Conservation (phyloP, 2,329 filamentous ascomycete species). For the Ascochyta clinopodiicola region DNA sequence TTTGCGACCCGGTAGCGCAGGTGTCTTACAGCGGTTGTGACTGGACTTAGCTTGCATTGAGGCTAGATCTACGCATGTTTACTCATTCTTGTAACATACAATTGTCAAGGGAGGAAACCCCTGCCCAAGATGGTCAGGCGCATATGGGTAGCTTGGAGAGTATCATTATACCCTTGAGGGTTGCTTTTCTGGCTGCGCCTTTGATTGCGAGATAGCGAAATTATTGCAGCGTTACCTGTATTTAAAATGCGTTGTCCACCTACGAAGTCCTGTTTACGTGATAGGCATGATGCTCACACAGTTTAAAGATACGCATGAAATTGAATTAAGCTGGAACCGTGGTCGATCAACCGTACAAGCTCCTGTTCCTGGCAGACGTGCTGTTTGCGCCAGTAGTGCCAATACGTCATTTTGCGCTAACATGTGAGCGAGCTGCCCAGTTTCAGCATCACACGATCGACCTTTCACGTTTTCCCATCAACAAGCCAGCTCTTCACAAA, state of each 20-base stretch:
- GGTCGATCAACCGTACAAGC: constrained; percentile 17
- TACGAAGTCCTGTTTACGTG: too few species aligned
- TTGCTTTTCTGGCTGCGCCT: constrained; percentile 4
- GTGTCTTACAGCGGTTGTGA: constrained; percentile 1
- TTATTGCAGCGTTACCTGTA: neutral
- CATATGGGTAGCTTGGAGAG: constrained; percentile 17
- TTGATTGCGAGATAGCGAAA: constrained; percentile 6
- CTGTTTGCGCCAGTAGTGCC: constrained; percentile 6
- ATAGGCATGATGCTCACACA: neutral
- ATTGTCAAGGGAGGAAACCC: constrained; percentile 1
- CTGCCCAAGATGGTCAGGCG: constrained; percentile 12
- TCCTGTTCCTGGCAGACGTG: constrained; percentile 10
- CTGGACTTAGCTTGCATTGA: constrained; percentile 5
- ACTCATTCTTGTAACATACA: constrained; percentile 23
- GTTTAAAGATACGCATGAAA: constrained; percentile 14
- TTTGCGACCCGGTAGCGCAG: constrained; percentile 5
- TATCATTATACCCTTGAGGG: constrained; percentile 38
- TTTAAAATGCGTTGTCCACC: too few species aligned
- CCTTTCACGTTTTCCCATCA: constrained; percentile 17
- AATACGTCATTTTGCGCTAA: constrained; percentile 25
- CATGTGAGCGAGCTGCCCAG: constrained; percentile 35
- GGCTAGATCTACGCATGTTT: constrained; percentile 1
- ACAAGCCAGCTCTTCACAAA: constrained; percentile 4
- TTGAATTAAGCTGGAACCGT: constrained; percentile 24
- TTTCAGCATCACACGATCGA: constrained; percentile 41